Evolutionary conservation across 1,139 yeast genomes (phyloP).

Genomic region (Scheffersomyces illinoinensis): DNA sequence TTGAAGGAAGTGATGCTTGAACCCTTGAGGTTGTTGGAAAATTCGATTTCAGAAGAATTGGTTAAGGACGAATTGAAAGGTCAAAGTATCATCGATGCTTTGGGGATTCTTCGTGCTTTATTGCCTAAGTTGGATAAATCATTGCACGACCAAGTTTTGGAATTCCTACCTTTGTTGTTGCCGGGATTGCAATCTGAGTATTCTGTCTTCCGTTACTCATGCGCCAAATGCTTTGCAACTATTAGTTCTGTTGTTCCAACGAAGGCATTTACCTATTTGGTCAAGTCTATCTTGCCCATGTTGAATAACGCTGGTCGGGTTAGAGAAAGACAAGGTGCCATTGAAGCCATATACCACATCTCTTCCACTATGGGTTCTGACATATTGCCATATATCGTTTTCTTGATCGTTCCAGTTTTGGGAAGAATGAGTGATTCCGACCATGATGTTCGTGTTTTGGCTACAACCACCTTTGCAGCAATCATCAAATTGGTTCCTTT

Average conservation of each 20-base stretch:
- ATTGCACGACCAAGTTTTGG: slow-evolving; percentile 52
- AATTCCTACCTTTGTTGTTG: slow-evolving; percentile 49
- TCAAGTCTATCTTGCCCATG: slow-evolving; percentile 78
- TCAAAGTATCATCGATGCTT: slow-evolving; percentile 81
- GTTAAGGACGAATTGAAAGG: slow-evolving; percentile 56
- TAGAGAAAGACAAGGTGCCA: slow-evolving; percentile 88
- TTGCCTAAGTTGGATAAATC: slow-evolving; percentile 59
- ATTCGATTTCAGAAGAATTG: slow-evolving; percentile 32
- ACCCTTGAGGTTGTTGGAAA: slow-evolving; percentile 47
- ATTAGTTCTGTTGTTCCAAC: slow-evolving; percentile 76
- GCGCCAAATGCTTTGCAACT: slow-evolving; percentile 87
- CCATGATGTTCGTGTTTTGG: slow-evolving; percentile 81
- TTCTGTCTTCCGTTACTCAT: slow-evolving; percentile 84
- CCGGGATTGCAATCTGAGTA: slow-evolving; percentile 67
- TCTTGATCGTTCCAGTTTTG: slow-evolving; percentile 90
- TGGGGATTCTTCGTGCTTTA: slow-evolving; percentile 79
- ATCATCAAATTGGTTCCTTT: slow-evolving; percentile 93
- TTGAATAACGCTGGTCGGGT: slow-evolving; percentile 76
- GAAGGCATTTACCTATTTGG: slow-evolving; percentile 73
- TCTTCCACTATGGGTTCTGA: slow-evolving; percentile 84
- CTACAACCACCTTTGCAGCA: slow-evolving; percentile 96
- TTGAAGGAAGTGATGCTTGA: slow-evolving; percentile 66
- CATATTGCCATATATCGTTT: slow-evolving; percentile 91
- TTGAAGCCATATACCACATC: slow-evolving; percentile 86
- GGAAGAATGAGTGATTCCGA: slow-evolving; percentile 99